Percentiles rank a stretch among this genome's conserved stretches.
These are phyloP conservation scores for Podospora sp. DNA, from an alignment of 495 filamentous ascomycete species.

Conservation along the genomic window DNA sequence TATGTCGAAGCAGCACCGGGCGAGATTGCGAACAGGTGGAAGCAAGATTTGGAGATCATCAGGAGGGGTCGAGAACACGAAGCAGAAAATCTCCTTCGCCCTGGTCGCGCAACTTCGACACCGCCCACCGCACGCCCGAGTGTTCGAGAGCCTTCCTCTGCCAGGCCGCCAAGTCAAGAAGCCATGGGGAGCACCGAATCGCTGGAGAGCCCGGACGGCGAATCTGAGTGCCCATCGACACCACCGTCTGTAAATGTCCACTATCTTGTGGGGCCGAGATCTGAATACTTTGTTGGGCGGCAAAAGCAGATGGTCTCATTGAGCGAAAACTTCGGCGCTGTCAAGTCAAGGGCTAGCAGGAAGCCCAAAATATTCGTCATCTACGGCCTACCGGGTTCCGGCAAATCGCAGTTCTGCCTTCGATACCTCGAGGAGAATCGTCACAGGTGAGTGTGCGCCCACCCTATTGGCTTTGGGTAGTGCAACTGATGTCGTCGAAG, in stretches of 20 bases:
- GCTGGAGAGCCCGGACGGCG: constrained; percentile 5
- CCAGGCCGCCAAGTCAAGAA: background rate
- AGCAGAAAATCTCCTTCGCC: constrained; percentile 11
- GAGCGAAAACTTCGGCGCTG: constrained; percentile 8
- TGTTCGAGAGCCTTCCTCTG: constrained; percentile 1
- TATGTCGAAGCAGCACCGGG: constrained; percentile 1
- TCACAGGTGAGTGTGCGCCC: constrained; percentile 2
- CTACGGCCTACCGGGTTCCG: constrained; percentile 11
- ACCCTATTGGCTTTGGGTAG: background rate
- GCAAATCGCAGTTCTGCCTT: constrained; percentile 12
- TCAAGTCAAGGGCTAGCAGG: constrained; percentile 1
- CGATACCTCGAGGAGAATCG: constrained; percentile 10
- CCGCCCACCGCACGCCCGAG: background rate
- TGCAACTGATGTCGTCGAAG: background rate
- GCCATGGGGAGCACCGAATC: background rate
- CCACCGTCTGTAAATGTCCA: constrained; percentile 11
- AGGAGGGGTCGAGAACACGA: constrained; percentile 10
- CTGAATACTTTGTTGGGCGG: constrained; percentile 14
- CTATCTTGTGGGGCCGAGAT: constrained; percentile 9
- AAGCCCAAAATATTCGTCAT: constrained; percentile 15
- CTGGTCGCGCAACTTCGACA: background rate
- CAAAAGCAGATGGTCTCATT: constrained; percentile 2
- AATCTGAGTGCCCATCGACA: constrained; percentile 7
- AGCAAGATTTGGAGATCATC: constrained; percentile 13
- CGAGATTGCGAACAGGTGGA: constrained; percentile 1